These are phyloP conservation scores for Pelargonium nanum DNA, from an alignment of 345 rosid species.

Conservation along the genomic window DNA sequence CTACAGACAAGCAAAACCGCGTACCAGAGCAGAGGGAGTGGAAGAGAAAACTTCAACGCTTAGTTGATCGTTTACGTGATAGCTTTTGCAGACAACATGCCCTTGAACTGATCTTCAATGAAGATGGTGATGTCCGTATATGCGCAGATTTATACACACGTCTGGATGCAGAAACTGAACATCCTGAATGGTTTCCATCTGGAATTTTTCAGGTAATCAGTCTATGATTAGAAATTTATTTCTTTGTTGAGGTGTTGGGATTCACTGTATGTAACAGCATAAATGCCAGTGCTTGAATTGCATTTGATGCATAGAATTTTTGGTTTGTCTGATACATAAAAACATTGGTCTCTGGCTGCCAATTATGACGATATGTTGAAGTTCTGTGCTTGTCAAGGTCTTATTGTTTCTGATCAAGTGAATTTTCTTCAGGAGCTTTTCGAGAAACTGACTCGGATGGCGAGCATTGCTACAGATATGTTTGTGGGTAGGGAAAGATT, in stretches of 20 bases:
- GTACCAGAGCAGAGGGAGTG: slow-evolving; percentile 78
- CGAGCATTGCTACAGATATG: slow-evolving; percentile 55
- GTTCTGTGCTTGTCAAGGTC: no score
- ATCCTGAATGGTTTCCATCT: slow-evolving; percentile 87
- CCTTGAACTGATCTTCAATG: slow-evolving; percentile 74
- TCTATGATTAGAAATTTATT: no score
- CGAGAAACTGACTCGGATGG: slow-evolving; percentile 49
- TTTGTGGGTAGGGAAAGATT: slow-evolving; percentile 85
- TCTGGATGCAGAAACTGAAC: slow-evolving; percentile 52
- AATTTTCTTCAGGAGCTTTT: slow-evolving; percentile 45
- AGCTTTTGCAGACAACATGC: slow-evolving; percentile 90
- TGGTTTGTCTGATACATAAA: no score
- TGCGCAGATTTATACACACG: slow-evolving; percentile 40
- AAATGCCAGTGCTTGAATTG: no score
- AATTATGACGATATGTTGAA: no score
- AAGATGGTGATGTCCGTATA: slow-evolving; percentile 69
- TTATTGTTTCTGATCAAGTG: not conserved
- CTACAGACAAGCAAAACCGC: slow-evolving; percentile 52
- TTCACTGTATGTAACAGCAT: no score
- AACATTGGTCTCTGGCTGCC: no score
- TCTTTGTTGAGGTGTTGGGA: no score
- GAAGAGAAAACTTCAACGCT: slow-evolving; percentile 72
- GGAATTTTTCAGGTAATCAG: slow-evolving; percentile 62
- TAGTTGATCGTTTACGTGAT: slow-evolving; percentile 71
- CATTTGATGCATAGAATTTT: no score